Percentiles rank a stretch among this genome's conserved stretches.
phyloP scores from a whole-genome alignment of 805 yeast species.

The Schwanniomyces sp. region DNA sequence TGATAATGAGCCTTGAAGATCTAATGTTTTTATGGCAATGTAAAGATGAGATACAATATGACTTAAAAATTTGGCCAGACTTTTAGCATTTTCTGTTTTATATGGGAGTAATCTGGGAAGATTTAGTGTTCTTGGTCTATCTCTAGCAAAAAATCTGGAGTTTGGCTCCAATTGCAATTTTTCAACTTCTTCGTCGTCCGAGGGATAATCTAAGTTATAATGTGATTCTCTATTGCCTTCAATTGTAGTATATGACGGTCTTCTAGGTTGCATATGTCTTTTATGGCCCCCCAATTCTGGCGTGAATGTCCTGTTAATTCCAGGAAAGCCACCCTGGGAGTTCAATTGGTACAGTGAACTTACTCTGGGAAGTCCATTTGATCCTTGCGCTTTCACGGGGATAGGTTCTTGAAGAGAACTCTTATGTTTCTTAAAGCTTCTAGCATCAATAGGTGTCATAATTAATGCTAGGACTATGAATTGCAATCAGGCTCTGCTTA shows the following conservation, averaged over 20 bases:
- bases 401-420: constrained; percentile 15
- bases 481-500: not conserved
- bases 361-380: constrained; percentile 4
- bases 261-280: constrained; percentile 9
- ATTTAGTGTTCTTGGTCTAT: constrained; percentile 40
- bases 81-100: constrained; percentile 62
- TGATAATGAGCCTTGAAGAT: constrained; percentile 67
- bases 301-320: constrained; percentile 2
- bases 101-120: constrained; percentile 65
- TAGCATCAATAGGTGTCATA: not conserved
- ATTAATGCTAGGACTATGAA: not conserved
- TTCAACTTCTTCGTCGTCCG: constrained; percentile 29
- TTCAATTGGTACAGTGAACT: constrained; percentile 8
- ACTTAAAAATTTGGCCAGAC: constrained; percentile 69
- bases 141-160: constrained; percentile 38
- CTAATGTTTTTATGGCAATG: constrained; percentile 72
- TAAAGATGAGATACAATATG: constrained; percentile 81
- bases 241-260: constrained; percentile 33
- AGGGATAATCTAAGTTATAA: constrained; percentile 56
- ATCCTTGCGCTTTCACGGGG: constrained; percentile 11
- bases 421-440: not conserved
- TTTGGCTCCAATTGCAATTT: constrained; percentile 29
- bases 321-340: not conserved
- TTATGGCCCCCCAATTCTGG: not conserved
- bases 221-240: constrained; percentile 28